phyloP scores from a whole-genome alignment of 148 eudicot genomes.

The Vaccinium vitisidaea region DNA sequence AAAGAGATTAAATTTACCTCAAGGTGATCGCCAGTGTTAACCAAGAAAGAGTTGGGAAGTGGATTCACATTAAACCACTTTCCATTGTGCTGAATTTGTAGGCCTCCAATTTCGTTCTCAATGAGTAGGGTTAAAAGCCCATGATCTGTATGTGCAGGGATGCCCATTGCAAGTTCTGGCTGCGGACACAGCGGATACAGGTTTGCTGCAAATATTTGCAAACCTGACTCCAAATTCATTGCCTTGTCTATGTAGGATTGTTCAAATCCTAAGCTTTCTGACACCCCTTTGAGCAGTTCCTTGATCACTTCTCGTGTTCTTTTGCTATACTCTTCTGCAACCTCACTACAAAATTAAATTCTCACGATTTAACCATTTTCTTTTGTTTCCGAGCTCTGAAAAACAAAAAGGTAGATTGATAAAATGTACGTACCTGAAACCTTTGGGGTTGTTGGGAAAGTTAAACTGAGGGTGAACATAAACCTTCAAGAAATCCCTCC shows the following conservation, averaged over 20 bases:
- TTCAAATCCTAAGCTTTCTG: slow-evolving; percentile 36
- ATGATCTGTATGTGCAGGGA: slow-evolving; percentile 44
- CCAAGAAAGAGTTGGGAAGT: background rate
- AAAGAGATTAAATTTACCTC: background rate
- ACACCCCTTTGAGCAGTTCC: slow-evolving; percentile 30
- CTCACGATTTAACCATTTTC: background rate
- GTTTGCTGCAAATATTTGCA: slow-evolving; percentile 32
- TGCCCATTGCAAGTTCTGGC: slow-evolving; percentile 16
- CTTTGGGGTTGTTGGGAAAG: slow-evolving; percentile 19
- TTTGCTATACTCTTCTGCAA: slow-evolving; percentile 26
- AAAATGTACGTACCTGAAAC: background rate
- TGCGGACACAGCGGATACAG: slow-evolving; percentile 47
- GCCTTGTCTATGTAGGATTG: background rate
- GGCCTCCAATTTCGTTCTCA: too few species aligned
- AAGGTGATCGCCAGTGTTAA: background rate
- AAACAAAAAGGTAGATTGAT: too few species aligned
- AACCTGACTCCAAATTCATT: background rate
- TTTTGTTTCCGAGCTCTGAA: too few species aligned
- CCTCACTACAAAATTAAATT: slow-evolving; percentile 18
- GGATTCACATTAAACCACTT: too few species aligned
- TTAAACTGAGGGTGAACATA: too few species aligned
- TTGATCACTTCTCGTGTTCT: slow-evolving; percentile 18
- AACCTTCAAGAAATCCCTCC: too few species aligned
- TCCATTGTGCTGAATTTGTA: too few species aligned
- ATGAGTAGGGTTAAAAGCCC: too few species aligned